A percentile compares a stretch with the other conserved stretches of the same genome.
Conservation (phyloP, 108 stramenopile genomes). For the Heterococcus sp. region DNA sequence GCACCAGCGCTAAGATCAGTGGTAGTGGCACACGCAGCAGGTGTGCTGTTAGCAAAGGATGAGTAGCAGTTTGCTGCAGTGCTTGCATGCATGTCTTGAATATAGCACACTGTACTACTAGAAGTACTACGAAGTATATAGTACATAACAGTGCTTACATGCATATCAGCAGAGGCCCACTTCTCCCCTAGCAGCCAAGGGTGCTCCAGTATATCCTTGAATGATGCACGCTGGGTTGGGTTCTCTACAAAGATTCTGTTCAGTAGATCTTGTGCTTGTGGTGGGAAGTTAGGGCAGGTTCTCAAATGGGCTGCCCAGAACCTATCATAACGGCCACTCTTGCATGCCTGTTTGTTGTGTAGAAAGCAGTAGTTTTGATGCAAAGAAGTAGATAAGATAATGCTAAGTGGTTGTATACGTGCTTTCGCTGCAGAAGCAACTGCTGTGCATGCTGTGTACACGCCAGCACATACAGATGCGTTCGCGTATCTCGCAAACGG, state of each 20-base stretch:
- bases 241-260: conserved; percentile 39
- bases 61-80: too few species aligned
- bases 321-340: conserved; percentile 19
- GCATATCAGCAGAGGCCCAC: neutral
- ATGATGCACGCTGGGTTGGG: conserved; percentile 26
- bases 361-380: neutral
- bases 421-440: neutral
- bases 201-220: conserved; percentile 27
- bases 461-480: neutral
- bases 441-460: neutral
- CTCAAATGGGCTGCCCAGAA: conserved; percentile 48
- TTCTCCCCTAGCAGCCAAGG: conserved; percentile 25
- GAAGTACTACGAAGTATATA: too few species aligned
- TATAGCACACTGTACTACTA: too few species aligned
- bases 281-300: conserved; percentile 37
- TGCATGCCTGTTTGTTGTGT: neutral
- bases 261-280: conserved; percentile 29
- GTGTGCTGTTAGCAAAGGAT: too few species aligned
- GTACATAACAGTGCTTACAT: too few species aligned
- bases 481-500: neutral
- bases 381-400: too few species aligned
- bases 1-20: too few species aligned
- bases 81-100: too few species aligned
- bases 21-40: too few species aligned
- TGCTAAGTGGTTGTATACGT: too few species aligned